phyloP scores from a whole-genome alignment of 75 land plant species.

The Sequoiadendron giganteum region DNA sequence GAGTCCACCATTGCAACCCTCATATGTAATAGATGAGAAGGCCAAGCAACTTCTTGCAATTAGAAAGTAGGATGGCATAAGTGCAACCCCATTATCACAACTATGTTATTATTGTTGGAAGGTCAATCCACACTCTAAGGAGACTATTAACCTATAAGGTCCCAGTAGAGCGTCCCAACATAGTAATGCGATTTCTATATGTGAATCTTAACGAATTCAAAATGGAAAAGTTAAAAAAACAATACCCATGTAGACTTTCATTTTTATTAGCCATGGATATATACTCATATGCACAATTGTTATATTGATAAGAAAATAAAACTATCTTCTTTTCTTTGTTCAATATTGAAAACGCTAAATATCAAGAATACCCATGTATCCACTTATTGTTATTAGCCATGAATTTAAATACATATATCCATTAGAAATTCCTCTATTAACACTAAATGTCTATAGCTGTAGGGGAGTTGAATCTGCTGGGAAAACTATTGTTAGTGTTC shows the following conservation, averaged over 20 bases:
- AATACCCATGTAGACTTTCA: background rate
- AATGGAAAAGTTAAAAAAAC: background rate
- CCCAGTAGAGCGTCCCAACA: background rate
- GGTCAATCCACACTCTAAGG: background rate
- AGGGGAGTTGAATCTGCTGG: no score
- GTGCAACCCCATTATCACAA: background rate
- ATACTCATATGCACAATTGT: background rate
- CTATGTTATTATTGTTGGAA: background rate
- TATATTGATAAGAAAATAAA: no score
- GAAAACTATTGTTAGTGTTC: no score
- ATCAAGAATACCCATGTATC: no score
- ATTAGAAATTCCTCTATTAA: no score
- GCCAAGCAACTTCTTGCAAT: no score
- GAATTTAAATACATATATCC: no score
- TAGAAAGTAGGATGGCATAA: background rate
- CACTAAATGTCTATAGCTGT: no score
- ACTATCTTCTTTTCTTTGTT: no score
- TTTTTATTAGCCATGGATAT: background rate
- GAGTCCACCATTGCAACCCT: constrained; percentile 14
- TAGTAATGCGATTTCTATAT: background rate
- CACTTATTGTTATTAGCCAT: no score
- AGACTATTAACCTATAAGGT: background rate
- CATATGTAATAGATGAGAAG: no score
- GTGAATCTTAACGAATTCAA: background rate
- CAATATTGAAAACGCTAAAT: no score